These are phyloP conservation scores for Fraxinus pennsylvanica DNA, from an alignment of 257 asterid genomes.

Conservation along the genomic window DNA sequence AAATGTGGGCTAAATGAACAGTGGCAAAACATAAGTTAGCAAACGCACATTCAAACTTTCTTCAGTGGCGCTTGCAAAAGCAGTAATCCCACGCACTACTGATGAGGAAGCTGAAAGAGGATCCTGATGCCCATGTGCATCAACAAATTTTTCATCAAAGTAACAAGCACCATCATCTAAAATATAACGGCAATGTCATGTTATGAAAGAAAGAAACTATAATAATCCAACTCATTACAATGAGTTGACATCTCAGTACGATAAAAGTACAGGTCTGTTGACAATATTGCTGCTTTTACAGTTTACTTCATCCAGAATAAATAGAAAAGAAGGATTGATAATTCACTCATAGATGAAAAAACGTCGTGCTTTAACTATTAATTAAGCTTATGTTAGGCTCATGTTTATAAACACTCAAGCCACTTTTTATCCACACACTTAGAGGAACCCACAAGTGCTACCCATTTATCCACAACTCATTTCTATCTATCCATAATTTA, in stretches of 20 bases:
- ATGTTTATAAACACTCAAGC: too few species aligned
- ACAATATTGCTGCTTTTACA: constrained; percentile 13
- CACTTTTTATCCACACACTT: too few species aligned
- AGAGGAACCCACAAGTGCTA: too few species aligned
- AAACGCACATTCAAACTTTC: constrained; percentile 66
- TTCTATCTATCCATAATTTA: too few species aligned
- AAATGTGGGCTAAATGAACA: constrained; percentile 2
- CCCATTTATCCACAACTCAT: too few species aligned
- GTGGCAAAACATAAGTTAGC: background rate
- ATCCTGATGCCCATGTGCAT: constrained; percentile 67
- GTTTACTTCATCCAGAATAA: background rate
- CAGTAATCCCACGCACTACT: constrained; percentile 75
- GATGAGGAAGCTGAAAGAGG: constrained; percentile 87
- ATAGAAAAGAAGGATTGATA: constrained; percentile 2
- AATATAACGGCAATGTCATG: constrained; percentile 16
- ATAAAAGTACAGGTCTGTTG: constrained; percentile 4
- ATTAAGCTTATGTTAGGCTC: too few species aligned
- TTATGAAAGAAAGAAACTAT: constrained; percentile 15
- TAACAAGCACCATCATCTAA: constrained; percentile 86
- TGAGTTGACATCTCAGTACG: background rate
- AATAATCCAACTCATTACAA: constrained; percentile 23
- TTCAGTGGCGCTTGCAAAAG: constrained; percentile 64
- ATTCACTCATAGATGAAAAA: background rate
- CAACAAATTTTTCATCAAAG: constrained; percentile 88
- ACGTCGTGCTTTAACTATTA: constrained; percentile 2